Percentiles rank a stretch among this genome's conserved stretches.
Conservation (phyloP, 179 eudicot genomes). For the Gypsophila paniculata region DNA sequence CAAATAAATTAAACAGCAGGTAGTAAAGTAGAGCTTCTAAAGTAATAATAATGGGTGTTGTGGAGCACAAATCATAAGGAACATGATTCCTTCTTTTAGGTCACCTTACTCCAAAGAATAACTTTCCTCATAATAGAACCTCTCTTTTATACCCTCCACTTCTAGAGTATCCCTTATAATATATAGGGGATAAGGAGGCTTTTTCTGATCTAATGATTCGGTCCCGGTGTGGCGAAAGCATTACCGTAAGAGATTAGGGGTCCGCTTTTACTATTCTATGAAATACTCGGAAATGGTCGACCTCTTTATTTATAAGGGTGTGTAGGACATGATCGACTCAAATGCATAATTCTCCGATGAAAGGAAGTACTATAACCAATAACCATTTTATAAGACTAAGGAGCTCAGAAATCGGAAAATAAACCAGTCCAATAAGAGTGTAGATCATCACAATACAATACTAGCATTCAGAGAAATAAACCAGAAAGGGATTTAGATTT, state of each 20-base stretch:
- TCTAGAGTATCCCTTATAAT: constrained; percentile 23
- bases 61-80: constrained; percentile 26
- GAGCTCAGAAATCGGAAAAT: background rate
- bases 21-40: constrained; percentile 34
- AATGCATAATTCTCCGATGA: constrained; percentile 9
- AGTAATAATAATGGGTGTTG: constrained; percentile 18
- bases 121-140: constrained; percentile 27
- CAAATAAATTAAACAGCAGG: constrained; percentile 10
- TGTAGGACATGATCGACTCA: background rate
- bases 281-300: background rate
- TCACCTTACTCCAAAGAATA: constrained; percentile 35
- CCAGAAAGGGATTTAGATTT: too few relatives aligned
- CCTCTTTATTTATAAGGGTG: background rate
- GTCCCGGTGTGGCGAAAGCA: background rate
- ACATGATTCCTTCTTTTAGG: constrained; percentile 46
- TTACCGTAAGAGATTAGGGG: background rate
- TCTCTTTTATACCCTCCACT: constrained; percentile 18
- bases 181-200: constrained; percentile 14
- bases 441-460: background rate
- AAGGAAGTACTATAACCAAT: background rate
- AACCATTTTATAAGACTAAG: background rate
- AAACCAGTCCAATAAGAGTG: background rate
- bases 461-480: too few relatives aligned
- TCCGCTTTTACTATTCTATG: background rate
- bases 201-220: constrained; percentile 13